These are phyloP conservation scores for Endoconidiophora laricicola DNA, from an alignment of 2,329 filamentous ascomycete species.

Conservation along the genomic window DNA sequence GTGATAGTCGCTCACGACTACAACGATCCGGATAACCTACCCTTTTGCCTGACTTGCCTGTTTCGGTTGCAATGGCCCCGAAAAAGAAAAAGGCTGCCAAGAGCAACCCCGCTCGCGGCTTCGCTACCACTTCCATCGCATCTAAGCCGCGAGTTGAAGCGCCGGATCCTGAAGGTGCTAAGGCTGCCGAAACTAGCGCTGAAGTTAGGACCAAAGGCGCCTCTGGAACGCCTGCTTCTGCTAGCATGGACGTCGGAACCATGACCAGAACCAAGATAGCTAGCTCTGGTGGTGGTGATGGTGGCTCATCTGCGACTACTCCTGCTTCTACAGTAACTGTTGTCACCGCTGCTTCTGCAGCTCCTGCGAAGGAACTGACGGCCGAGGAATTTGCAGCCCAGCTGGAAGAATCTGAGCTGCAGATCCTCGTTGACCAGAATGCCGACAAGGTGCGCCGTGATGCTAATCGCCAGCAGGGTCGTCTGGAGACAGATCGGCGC, in stretches of 20 bases:
- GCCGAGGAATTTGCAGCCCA: constrained; percentile 83
- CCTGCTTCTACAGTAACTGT: background rate
- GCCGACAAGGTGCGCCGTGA: constrained; percentile 65
- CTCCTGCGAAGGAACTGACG: constrained; percentile 36
- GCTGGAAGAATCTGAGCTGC: constrained; percentile 78
- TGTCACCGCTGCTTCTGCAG: constrained; percentile 3
- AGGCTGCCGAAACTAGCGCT: background rate
- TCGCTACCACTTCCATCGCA: constrained; percentile 83
- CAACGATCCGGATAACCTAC: background rate
- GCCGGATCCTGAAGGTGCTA: background rate
- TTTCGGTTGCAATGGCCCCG: constrained; percentile 41
- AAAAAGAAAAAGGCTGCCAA: constrained; percentile 87
- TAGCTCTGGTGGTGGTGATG: too few relatives aligned
- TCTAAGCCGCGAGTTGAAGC: constrained; percentile 58
- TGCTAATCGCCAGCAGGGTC: constrained; percentile 55
- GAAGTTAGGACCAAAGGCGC: background rate
- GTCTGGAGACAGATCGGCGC: constrained; percentile 72
- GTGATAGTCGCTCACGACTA: background rate
- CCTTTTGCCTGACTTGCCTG: background rate
- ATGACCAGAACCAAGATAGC: too few relatives aligned
- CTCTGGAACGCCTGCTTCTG: constrained; percentile 1
- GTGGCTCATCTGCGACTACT: too few relatives aligned
- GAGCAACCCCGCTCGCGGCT: constrained; percentile 76
- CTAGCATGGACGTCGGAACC: background rate
- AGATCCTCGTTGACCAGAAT: constrained; percentile 72